These are phyloP conservation scores for Populus alba DNA, from an alignment of 345 rosid species.

Conservation along the genomic window DNA sequence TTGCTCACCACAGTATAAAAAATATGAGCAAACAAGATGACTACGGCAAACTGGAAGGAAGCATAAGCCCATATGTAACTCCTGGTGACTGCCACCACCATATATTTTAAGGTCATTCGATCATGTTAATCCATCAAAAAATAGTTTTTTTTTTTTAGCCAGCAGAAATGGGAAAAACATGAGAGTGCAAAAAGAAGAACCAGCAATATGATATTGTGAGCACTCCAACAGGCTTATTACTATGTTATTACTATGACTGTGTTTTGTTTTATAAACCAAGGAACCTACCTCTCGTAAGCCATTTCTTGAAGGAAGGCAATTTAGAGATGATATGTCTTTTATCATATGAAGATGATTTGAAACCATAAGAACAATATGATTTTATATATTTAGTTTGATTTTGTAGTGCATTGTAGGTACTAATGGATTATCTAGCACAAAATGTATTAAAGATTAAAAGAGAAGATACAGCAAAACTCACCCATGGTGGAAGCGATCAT, in stretches of 20 bases:
- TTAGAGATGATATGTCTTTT: background rate
- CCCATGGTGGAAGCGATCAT: constrained; percentile 55
- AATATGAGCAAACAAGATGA: constrained; percentile 60
- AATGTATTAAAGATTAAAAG: background rate
- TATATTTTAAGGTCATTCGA: constrained; percentile 7
- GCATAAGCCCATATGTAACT: constrained; percentile 63
- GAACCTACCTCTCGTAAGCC: background rate
- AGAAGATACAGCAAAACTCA: constrained; percentile 17
- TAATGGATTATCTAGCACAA: background rate
- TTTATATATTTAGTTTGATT: background rate
- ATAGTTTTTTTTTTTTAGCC: background rate
- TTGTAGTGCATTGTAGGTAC: background rate
- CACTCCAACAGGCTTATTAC: background rate
- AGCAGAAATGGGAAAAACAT: background rate
- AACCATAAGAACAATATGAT: background rate
- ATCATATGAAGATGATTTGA: background rate
- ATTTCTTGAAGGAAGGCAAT: background rate
- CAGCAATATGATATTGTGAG: background rate
- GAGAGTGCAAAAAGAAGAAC: background rate
- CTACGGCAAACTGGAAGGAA: constrained; percentile 55
- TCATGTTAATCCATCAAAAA: constrained; percentile 11
- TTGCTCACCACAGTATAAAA: constrained; percentile 50
- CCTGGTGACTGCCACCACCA: constrained; percentile 50
- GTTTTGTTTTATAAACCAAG: background rate
- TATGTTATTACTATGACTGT: background rate